phyloP scores from a whole-genome alignment of 805 yeast genomes.

The Spathaspora boniae region DNA sequence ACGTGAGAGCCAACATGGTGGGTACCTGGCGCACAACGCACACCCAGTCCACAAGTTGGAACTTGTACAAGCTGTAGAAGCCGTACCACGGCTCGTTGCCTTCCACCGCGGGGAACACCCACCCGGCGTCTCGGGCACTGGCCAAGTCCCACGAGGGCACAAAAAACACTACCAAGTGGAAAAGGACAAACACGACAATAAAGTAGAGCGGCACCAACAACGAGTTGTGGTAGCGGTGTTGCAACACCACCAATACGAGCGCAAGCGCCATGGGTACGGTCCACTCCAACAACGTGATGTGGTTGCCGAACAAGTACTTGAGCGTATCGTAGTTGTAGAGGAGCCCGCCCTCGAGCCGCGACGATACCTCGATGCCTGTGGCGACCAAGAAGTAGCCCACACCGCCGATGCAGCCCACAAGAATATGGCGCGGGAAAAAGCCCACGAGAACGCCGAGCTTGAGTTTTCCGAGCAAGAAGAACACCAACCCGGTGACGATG shows the following conservation, averaged over 20 bases:
- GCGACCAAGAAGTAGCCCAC: conserved; percentile 90
- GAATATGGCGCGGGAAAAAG: conserved; percentile 92
- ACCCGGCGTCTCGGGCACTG: conserved; percentile 67
- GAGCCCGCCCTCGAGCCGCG: conserved; percentile 72
- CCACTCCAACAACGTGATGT: conserved; percentile 49
- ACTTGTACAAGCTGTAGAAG: conserved; percentile 72
- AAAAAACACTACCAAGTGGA: conserved; percentile 64
- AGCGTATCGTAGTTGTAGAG: conserved; percentile 61
- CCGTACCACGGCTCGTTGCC: conserved; percentile 84
- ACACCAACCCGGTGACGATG: conserved; percentile 80
- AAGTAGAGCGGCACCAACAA: conserved; percentile 79
- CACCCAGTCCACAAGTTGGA: conserved; percentile 70
- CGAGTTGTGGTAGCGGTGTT: conserved; percentile 56
- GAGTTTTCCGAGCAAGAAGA: conserved; percentile 72
- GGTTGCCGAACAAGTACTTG: conserved; percentile 41
- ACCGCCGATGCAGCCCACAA: conserved; percentile 98
- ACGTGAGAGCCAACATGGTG: conserved; percentile 91
- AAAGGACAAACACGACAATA: conserved; percentile 61
- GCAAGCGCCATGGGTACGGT: conserved; percentile 66
- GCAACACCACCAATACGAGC: conserved; percentile 52
- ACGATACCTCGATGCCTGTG: conserved; percentile 90
- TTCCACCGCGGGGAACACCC: conserved; percentile 73
- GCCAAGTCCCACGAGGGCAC: conserved; percentile 65
- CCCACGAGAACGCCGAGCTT: conserved; percentile 84
- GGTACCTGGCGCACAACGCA: conserved; percentile 70